Evolutionary conservation across 1,284 basidiomycete genomes (phyloP).

Genomic region (Psilocybe mexicana): DNA sequence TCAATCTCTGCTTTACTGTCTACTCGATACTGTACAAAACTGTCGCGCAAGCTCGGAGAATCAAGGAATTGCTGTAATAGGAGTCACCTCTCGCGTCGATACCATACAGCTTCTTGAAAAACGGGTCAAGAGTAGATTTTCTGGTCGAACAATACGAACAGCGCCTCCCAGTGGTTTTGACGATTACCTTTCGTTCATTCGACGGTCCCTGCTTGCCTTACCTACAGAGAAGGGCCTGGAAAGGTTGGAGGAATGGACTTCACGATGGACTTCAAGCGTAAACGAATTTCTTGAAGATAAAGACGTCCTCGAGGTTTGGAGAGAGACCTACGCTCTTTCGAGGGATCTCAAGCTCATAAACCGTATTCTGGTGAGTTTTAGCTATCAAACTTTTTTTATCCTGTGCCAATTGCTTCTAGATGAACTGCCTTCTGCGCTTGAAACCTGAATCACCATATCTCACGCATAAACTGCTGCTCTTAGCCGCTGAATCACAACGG

Average conservation of each 20-base stretch:
- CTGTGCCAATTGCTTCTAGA: conserved; percentile 38
- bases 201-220: conserved; percentile 42
- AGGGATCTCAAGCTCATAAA: conserved; percentile 67
- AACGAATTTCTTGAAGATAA: conserved; percentile 55
- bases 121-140: conserved; percentile 93
- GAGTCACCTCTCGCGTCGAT: conserved; percentile 82
- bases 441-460: conserved; percentile 54
- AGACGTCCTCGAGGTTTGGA: conserved; percentile 43
- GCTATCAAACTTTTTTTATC: not conserved
- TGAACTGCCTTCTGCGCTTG: conserved; percentile 47
- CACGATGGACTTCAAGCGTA: conserved; percentile 61
- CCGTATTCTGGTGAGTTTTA: conserved; percentile 62
- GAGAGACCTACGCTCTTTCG: conserved; percentile 65
- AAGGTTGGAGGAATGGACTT: conserved; percentile 45
- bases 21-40: conserved; percentile 80
- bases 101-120: conserved; percentile 91
- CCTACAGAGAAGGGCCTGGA: conserved; percentile 23
- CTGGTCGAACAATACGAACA: conserved; percentile 83
- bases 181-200: conserved; percentile 54
- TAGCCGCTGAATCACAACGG: conserved; percentile 51
- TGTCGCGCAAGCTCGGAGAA: conserved; percentile 55
- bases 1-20: conserved; percentile 86
- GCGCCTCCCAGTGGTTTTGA: conserved; percentile 54
- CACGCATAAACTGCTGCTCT: conserved; percentile 39
- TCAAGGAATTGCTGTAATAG: conserved; percentile 81